A percentile compares a stretch with the other conserved stretches of the same genome.
These are phyloP conservation scores for Pyrus betulifolia DNA, from an alignment of 306 rosid species.

Conservation along the genomic window DNA sequence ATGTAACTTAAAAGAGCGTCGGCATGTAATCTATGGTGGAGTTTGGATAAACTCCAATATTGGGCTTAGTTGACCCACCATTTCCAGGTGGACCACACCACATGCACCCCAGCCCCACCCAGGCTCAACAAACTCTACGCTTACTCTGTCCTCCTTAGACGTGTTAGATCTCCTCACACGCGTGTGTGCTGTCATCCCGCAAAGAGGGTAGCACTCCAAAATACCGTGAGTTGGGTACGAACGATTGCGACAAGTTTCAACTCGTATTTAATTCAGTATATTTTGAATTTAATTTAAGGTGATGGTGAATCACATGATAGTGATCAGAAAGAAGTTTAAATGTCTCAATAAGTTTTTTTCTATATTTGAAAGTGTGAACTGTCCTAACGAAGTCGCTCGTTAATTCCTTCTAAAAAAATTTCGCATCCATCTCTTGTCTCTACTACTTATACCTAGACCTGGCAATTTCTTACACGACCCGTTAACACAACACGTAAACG, in stretches of 20 bases:
- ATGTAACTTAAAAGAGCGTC: background rate
- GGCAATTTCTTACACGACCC: too few relatives aligned
- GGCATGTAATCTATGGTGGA: background rate
- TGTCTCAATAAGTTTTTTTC: too few relatives aligned
- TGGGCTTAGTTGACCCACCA: slow-evolving; percentile 28
- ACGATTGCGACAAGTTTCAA: too few relatives aligned
- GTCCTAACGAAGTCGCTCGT: fast-evolving
- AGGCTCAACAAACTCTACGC: slow-evolving; percentile 17
- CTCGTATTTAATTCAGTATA: too few relatives aligned
- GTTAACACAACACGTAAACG: too few relatives aligned
- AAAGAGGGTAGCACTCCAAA: too few relatives aligned
- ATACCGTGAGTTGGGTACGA: background rate
- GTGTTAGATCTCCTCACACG: background rate
- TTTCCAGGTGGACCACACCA: slow-evolving; percentile 20
- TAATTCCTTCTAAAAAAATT: background rate
- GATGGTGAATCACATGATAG: too few relatives aligned
- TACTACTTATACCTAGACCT: background rate
- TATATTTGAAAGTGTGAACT: too few relatives aligned
- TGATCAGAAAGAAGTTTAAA: too few relatives aligned
- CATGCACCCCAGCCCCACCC: background rate
- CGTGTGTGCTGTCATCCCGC: background rate
- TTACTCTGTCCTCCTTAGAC: slow-evolving; percentile 6
- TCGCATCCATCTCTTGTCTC: background rate
- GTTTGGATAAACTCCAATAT: background rate
- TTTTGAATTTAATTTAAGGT: too few relatives aligned